phyloP scores from a whole-genome alignment of 306 rosid species.

The Biancaea sappan region DNA sequence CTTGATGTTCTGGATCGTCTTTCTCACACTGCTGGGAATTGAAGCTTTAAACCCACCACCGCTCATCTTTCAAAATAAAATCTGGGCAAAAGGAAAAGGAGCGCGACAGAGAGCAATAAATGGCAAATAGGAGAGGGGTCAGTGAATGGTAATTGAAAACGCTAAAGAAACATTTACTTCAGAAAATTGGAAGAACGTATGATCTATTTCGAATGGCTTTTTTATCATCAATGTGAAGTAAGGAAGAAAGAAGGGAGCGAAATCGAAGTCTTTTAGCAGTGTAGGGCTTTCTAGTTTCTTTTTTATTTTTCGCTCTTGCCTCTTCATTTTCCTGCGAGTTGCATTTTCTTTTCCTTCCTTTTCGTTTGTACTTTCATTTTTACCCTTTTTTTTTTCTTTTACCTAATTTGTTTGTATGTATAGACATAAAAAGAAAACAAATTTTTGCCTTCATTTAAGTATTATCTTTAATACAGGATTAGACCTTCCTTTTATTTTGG shows the following conservation, averaged over 20 bases:
- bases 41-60: conserved; percentile 71
- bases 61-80: conserved; percentile 43
- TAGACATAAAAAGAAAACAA: too few species aligned
- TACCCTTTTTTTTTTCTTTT: too few species aligned
- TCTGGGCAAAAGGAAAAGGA: too few species aligned
- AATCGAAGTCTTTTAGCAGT: neutral
- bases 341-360: too few species aligned
- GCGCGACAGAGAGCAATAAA: neutral
- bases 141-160: neutral
- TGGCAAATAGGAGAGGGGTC: conserved; percentile 7
- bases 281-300: neutral
- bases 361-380: too few species aligned
- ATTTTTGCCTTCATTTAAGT: too few species aligned
- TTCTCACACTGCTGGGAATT: conserved; percentile 60
- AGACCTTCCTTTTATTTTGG: too few species aligned
- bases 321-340: neutral
- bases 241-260: neutral
- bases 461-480: too few species aligned
- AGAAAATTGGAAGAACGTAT: neutral
- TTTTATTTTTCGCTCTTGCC: neutral
- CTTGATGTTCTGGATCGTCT: conserved; percentile 60
- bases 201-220: neutral
- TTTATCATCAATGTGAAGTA: neutral
- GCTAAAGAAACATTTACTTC: neutral
- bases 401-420: too few species aligned